A percentile compares a stretch with the other conserved stretches of the same genome.
phyloP scores from a whole-genome alignment of 2,329 filamentous ascomycete genomes.

The Colletotrichum spinosum region DNA sequence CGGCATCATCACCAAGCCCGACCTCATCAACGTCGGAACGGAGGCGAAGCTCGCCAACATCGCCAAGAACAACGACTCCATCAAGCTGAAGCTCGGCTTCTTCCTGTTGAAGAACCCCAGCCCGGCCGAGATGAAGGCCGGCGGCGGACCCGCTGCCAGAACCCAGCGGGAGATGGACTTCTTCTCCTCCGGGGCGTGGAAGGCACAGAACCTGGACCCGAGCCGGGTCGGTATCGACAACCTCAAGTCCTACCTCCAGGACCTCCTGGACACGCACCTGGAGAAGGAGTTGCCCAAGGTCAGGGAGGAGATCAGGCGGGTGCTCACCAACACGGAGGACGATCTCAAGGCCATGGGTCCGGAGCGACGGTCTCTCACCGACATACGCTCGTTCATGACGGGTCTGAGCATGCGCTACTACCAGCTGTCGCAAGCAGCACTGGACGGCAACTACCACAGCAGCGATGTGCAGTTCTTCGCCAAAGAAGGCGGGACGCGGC shows the following conservation, averaged over 20 bases:
- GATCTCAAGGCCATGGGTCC: conserved; percentile 61
- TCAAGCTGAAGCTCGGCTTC: conserved; percentile 63
- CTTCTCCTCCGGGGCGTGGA: conserved; percentile 57
- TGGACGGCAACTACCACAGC: conserved; percentile 61
- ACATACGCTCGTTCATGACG: conserved; percentile 63
- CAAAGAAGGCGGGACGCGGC: conserved; percentile 53
- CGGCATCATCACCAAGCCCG: conserved; percentile 70
- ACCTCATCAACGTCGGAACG: conserved; percentile 51
- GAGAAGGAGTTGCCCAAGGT: conserved; percentile 51
- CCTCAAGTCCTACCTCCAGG: conserved; percentile 62
- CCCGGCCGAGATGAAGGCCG: conserved; percentile 38
- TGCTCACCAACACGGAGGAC: conserved; percentile 42
- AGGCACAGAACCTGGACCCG: conserved; percentile 43
- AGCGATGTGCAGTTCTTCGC: conserved; percentile 61
- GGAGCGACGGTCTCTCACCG: conserved; percentile 54
- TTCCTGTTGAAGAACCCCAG: conserved; percentile 61
- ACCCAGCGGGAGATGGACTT: conserved; percentile 51
- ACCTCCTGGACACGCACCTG: conserved; percentile 62
- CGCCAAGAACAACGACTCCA: conserved; percentile 55
- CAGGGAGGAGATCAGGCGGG: conserved; percentile 51
- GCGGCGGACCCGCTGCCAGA: conserved; percentile 48
- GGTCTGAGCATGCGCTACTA: conserved; percentile 58
- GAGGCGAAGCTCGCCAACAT: conserved; percentile 54
- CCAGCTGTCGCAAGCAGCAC: conserved; percentile 55
- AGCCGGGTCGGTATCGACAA: conserved; percentile 58